Evolutionary conservation across 345 rosid genomes (phyloP).

Genomic region (Eucalyptus marginata): DNA sequence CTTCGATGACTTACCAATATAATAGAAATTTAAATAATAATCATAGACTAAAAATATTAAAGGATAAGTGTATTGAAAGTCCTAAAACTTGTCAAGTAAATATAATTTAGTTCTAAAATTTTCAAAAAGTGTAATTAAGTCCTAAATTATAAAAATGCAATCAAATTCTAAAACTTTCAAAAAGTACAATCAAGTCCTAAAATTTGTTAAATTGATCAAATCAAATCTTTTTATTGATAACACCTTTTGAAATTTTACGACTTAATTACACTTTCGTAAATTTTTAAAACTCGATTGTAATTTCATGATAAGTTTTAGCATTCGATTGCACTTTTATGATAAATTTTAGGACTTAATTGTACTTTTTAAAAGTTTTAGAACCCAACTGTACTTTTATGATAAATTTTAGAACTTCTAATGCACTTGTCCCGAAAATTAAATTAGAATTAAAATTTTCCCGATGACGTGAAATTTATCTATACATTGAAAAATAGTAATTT

Average conservation of each 20-base stretch:
- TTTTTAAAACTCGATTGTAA: no score
- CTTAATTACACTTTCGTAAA: rapidly evolving
- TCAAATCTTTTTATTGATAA: no score
- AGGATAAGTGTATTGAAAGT: rapidly evolving
- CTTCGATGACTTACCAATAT: neutral
- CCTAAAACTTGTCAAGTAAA: no score
- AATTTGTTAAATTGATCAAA: no score
- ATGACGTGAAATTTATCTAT: neutral
- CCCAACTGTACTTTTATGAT: rapidly evolving
- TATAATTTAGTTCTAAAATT: no score
- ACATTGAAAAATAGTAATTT: neutral
- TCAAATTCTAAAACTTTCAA: no score
- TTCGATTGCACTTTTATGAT: rapidly evolving
- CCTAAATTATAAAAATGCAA: no score
- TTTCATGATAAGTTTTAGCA: rapidly evolving
- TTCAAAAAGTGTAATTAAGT: no score
- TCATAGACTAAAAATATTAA: neutral
- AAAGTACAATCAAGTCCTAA: rapidly evolving
- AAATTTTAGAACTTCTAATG: no score
- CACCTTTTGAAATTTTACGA: rapidly evolving
- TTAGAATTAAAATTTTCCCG: neutral
- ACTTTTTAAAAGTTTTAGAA: rapidly evolving
- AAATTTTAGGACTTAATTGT: no score
- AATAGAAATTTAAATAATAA: neutral
- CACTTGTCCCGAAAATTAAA: rapidly evolving